These are phyloP conservation scores for Aeschynomene evenia DNA, from an alignment of 306 rosid genomes.

Conservation along the genomic window DNA sequence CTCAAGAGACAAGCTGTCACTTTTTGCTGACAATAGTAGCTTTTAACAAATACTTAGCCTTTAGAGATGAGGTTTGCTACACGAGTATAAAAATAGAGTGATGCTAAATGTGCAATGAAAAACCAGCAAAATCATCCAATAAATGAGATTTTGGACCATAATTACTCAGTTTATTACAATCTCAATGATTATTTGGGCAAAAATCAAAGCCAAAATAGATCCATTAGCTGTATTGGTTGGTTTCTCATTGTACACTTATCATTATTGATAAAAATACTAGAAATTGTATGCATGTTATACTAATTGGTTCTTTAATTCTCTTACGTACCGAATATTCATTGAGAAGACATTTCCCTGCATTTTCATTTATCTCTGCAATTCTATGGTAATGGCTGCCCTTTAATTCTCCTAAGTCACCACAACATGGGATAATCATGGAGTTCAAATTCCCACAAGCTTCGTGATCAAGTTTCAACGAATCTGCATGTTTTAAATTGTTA, in stretches of 20 bases:
- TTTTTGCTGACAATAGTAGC: background rate
- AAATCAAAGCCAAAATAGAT: no score
- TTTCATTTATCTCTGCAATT: slow-evolving; percentile 86
- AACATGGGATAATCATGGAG: slow-evolving; percentile 82
- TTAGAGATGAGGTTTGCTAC: background rate
- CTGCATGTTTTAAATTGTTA: slow-evolving; percentile 50
- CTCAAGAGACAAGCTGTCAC: no score
- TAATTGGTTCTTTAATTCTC: slow-evolving; percentile 8
- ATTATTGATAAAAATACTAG: no score
- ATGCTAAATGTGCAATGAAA: no score
- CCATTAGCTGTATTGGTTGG: no score
- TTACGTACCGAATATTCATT: slow-evolving; percentile 82
- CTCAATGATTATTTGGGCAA: no score
- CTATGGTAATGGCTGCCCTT: slow-evolving; percentile 92
- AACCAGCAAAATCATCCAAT: no score
- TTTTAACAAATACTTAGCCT: background rate
- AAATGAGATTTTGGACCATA: no score
- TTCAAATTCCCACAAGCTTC: slow-evolving; percentile 89
- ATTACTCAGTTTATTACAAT: no score
- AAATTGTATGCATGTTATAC: background rate
- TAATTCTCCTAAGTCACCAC: slow-evolving; percentile 82
- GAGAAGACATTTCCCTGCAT: slow-evolving; percentile 83
- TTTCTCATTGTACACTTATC: no score
- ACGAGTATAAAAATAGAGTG: no score
- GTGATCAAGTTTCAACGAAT: slow-evolving; percentile 90